These are phyloP conservation scores for Rhododendron henanense DNA, from an alignment of 148 eudicot species.

Conservation along the genomic window DNA sequence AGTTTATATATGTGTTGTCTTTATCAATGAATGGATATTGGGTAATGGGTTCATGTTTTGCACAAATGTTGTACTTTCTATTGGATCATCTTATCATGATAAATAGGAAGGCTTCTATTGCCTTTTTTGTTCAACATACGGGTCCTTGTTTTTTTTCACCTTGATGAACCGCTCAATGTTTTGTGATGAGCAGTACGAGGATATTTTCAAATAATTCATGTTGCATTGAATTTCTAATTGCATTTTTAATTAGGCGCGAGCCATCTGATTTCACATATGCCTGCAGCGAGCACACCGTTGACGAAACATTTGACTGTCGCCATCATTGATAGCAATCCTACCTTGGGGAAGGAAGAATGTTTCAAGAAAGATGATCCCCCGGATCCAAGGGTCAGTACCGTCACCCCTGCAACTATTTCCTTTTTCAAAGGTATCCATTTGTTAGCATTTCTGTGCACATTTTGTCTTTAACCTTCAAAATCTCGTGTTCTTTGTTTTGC, in stretches of 20 bases:
- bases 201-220: background rate
- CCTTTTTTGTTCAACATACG: background rate
- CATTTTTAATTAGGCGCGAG: background rate
- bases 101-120: background rate
- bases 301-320: constrained; percentile 71
- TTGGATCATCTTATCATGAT: too few species aligned
- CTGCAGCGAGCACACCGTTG: constrained; percentile 76
- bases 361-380: constrained; percentile 71
- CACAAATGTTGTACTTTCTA: background rate
- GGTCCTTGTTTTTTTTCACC: background rate
- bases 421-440: constrained; percentile 66
- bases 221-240: background rate
- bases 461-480: background rate
- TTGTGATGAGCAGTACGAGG: background rate
- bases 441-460: background rate
- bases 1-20: background rate
- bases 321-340: constrained; percentile 89
- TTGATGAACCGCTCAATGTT: background rate
- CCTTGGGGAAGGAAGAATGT: constrained; percentile 38
- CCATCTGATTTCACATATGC: constrained; percentile 3
- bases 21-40: background rate
- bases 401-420: constrained; percentile 84
- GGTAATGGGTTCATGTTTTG: background rate
- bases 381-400: constrained; percentile 96
- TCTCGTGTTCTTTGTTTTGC: background rate